These are phyloP conservation scores for Pseudogymnoascus sp. DNA, from an alignment of 2,329 filamentous ascomycete species.

Conservation along the genomic window DNA sequence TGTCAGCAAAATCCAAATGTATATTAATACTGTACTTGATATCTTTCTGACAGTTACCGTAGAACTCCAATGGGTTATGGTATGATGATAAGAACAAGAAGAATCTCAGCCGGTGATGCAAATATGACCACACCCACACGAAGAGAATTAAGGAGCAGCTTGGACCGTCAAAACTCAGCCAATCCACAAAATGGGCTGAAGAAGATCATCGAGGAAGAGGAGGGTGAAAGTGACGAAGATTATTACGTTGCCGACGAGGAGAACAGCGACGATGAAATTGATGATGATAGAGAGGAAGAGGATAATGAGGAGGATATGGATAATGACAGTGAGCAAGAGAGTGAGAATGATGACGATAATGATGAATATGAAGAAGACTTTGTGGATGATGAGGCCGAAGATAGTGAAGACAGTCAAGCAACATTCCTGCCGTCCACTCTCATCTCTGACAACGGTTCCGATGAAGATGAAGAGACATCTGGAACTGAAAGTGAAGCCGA, in stretches of 20 bases:
- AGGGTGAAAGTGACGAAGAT: conserved; percentile 22
- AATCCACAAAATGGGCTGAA: not conserved
- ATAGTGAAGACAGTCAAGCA: conserved; percentile 3
- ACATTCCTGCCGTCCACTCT: not conserved
- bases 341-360: not conserved
- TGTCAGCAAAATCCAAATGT: no score
- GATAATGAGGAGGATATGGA: not conserved
- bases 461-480: conserved; percentile 24
- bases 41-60: no score
- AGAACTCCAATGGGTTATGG: no score
- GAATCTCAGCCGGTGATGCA: no score
- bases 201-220: conserved; percentile 18
- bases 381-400: conserved; percentile 18
- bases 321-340: not conserved
- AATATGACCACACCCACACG: not conserved
- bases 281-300: not conserved
- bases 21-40: no score
- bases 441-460: not conserved
- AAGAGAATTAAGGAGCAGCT: conserved; percentile 28
- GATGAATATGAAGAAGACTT: conserved; percentile 7
- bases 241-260: not conserved
- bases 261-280: not conserved
- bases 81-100: no score
- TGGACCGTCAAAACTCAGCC: not conserved
- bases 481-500: conserved; percentile 33